Base-by-base conservation (phyloP, 2,329 filamentous ascomycete genomes). In the Alternaria triticimaculans region DNA sequence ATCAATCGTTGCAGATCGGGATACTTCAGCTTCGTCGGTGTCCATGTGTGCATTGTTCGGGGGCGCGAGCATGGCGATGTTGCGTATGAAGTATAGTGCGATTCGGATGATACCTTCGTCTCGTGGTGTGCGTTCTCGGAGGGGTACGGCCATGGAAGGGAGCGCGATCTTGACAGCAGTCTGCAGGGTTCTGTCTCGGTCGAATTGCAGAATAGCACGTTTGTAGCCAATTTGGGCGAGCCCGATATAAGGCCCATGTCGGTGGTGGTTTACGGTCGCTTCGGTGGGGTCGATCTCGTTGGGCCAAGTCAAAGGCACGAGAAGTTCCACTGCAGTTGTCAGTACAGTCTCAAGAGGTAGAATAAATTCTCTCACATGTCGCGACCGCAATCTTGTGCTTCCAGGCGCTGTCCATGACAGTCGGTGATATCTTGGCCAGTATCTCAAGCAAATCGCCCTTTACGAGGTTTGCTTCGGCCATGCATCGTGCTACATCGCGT, bases 81-180 rank as follows among this genome's bases (percentile, higher is more conserved):
- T 99, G 30, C 95, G 89, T 53, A 98, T 84, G 70, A 98, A 91
- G 80, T 96, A 96, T 9, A 99, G 84, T 53, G 96, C 87, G 33
- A 99, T 87, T 77, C 94, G 96, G 78, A 99, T 94, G 72, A 97
- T 94, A 51, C 93, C 94, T 74, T 97, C 93, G 72, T 99, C 95
- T 72, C 94, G 87, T 21, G 88, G 83, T 30, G 88, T 89, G 60
- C 96, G 86, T 74, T 97, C 94, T 25, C 89, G 88, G 66, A 91
- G 88, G 1, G 92, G 86, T 25, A 92, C 82, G 3, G 93, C 92
- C 88, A 99, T 95, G 20, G 93, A 90, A 1, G 96, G 94, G 20
- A 99, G 83, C 0, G 92, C 94, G 55, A 93, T 87, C 65, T 94
- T 88, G 18, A 97, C 90, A 5, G 92, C 89, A 5, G 92, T 92